These are phyloP conservation scores for Acidiella bohemica DNA, from an alignment of 495 filamentous ascomycete genomes.

Conservation along the genomic window DNA sequence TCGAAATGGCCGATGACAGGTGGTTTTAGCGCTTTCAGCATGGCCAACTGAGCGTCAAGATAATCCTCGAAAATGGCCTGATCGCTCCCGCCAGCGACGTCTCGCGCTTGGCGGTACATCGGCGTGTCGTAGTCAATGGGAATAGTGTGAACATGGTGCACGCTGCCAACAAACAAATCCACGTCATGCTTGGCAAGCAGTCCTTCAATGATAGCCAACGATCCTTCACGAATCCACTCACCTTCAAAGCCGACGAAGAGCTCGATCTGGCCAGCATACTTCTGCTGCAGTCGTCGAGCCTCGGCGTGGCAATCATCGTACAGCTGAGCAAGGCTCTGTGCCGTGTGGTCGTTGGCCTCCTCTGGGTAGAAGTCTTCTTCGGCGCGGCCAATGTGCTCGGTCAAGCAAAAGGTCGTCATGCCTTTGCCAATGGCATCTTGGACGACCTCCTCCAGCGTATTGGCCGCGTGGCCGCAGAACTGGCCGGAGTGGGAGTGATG, in stretches of 20 bases:
- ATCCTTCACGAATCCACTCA: conserved; percentile 73
- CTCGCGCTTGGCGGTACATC: conserved; percentile 51
- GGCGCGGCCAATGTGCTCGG: conserved; percentile 91
- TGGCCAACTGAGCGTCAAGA: conserved; percentile 72
- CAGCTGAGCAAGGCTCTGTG: conserved; percentile 35
- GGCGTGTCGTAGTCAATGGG: conserved; percentile 76
- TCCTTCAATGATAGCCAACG: conserved; percentile 40
- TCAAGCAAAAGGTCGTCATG: conserved; percentile 73
- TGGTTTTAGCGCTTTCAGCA: conserved; percentile 62
- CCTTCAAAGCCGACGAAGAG: conserved; percentile 83
- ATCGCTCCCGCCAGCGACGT: conserved; percentile 48
- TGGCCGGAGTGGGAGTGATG: conserved; percentile 97
- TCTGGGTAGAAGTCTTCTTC: conserved; percentile 78
- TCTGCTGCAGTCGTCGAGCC: conserved; percentile 53
- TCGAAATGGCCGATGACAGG: conserved; percentile 88
- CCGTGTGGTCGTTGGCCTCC: conserved; percentile 42
- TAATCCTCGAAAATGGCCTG: conserved; percentile 63
- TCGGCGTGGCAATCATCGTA: conserved; percentile 60
- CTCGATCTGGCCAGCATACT: conserved; percentile 57
- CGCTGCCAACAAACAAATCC: conserved; percentile 80
- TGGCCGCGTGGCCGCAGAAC: conserved; percentile 84
- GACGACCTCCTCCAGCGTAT: conserved; percentile 73
- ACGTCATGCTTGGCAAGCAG: conserved; percentile 49
- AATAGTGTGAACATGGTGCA: conserved; percentile 74
- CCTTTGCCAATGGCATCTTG: conserved; percentile 61